These are phyloP conservation scores for Byssoonygena ceratinophila DNA, from an alignment of 2,329 filamentous ascomycete species.

Conservation along the genomic window DNA sequence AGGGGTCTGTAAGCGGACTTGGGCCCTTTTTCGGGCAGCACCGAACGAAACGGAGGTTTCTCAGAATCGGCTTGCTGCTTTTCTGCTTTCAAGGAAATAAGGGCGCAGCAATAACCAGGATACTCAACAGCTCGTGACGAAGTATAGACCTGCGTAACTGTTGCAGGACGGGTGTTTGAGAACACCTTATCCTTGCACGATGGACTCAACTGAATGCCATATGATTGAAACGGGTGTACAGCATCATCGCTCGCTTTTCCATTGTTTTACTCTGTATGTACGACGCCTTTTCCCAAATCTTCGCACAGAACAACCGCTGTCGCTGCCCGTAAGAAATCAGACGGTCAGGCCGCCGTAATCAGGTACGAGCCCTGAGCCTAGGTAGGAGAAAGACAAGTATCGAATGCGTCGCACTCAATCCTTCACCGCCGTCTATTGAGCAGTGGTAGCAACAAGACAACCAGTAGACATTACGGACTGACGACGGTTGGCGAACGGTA, in stretches of 20 bases:
- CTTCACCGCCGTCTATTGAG: background rate
- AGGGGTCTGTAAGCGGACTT: background rate
- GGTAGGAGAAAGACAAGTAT: background rate
- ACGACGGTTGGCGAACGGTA: background rate
- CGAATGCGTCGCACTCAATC: background rate
- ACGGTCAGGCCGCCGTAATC: too few relatives aligned
- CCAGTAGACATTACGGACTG: background rate
- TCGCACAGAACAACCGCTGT: background rate
- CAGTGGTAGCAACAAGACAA: background rate
- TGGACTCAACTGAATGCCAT: background rate
- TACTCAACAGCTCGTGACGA: background rate
- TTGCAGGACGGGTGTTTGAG: background rate
- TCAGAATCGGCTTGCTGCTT: background rate
- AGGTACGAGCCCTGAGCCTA: background rate
- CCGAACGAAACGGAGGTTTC: conserved; percentile 4
- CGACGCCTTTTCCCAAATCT: background rate
- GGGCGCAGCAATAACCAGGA: background rate
- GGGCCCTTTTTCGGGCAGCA: background rate
- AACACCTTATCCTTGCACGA: conserved; percentile 2
- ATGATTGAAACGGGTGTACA: background rate
- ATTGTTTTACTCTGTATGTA: background rate
- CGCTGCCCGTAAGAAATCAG: background rate
- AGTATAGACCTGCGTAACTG: background rate
- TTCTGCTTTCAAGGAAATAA: background rate
- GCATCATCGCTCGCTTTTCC: background rate